Base-by-base conservation (phyloP, 2,329 filamentous ascomycete genomes). In the Cercospora nicotianae region DNA sequence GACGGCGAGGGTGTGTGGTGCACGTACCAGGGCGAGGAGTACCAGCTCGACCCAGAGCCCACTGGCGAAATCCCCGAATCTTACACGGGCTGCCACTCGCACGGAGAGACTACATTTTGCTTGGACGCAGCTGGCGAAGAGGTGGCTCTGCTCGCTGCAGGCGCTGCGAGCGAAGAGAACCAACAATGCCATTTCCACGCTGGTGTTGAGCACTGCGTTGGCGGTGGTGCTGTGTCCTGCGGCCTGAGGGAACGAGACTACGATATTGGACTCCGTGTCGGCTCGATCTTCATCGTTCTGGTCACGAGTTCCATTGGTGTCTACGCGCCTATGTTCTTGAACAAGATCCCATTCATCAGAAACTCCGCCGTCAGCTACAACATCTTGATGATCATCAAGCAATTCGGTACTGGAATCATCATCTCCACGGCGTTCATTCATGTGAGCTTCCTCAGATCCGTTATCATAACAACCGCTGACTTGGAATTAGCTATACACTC, bases 381-480 rank as follows among this genome's bases (percentile, higher is more conserved):
- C 5, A 73, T 87, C 10, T 88, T 92, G 73, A 86, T 87, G 3
- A 76, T 90, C 4, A 80, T 93, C 66, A 91, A 92, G 79, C 91
- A 84, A 64, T 91, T 92, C 71, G 90, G 90, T 3, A 91, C 90
- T 0, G 90, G 90, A 12, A 87, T 92, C 70, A 88, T 92, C 77
- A 86, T 92, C 48, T 87, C 90, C 0, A 92, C 90, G 0, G 90
- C 89, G 0, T 90, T 92, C 71, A 81, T 92, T 16, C 89, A 91
- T 74, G 86, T 89, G 75, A 75, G 83, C 79, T 31, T 59, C 42
- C 55, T 30, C 36, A 2, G 2, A 3, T 16, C 13, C 20, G 12
- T 8, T 0, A 13, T n/a, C 9, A 23, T 16, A 13, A 18, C 33
- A 59, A 6, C 2, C 20, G 30, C 12, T 33, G 18, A 10, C 20